A percentile compares a stretch with the other conserved stretches of the same genome.
phyloP scores from a whole-genome alignment of 2,329 filamentous ascomycete species.

The Helotiales sp. region DNA sequence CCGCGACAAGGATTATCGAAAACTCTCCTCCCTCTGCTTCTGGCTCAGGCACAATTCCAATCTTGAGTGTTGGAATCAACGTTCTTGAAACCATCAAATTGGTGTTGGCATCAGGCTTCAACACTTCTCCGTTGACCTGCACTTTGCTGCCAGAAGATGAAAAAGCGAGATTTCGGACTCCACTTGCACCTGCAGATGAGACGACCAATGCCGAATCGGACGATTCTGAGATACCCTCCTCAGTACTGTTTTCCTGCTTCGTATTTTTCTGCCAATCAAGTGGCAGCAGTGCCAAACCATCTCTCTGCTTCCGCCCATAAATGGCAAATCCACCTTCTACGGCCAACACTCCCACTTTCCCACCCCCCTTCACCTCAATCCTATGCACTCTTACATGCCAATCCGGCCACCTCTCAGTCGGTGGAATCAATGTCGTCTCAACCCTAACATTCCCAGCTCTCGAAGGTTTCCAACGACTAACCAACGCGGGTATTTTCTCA shows the following conservation, averaged over 20 bases:
- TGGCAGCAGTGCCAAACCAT: constrained; percentile 8
- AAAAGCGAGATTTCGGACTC: neutral
- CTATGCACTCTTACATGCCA: constrained; percentile 48
- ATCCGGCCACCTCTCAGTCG: constrained; percentile 42
- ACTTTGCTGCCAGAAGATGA: neutral
- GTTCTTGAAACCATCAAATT: constrained; percentile 18
- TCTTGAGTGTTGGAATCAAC: constrained; percentile 10
- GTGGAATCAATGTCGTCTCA: constrained; percentile 46
- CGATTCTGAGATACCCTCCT: neutral
- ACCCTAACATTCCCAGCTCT: constrained; percentile 38
- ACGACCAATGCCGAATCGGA: neutral
- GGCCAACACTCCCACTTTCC: constrained; percentile 18
- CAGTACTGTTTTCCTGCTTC: neutral
- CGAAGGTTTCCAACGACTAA: constrained; percentile 34
- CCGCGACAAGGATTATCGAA: neutral
- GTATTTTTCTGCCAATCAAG: constrained; percentile 9
- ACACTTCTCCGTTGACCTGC: neutral
- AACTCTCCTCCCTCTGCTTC: neutral
- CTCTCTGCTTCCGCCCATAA: constrained; percentile 10
- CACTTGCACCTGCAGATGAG: neutral
- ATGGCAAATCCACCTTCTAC: constrained; percentile 41
- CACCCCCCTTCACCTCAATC: constrained; percentile 25
- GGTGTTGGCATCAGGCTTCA: constrained; percentile 14
- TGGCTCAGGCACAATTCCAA: neutral
- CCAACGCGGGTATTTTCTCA: constrained; percentile 15